These are phyloP conservation scores for Kalmusia sp. DNA, from an alignment of 2,329 filamentous ascomycete genomes.

Conservation along the genomic window DNA sequence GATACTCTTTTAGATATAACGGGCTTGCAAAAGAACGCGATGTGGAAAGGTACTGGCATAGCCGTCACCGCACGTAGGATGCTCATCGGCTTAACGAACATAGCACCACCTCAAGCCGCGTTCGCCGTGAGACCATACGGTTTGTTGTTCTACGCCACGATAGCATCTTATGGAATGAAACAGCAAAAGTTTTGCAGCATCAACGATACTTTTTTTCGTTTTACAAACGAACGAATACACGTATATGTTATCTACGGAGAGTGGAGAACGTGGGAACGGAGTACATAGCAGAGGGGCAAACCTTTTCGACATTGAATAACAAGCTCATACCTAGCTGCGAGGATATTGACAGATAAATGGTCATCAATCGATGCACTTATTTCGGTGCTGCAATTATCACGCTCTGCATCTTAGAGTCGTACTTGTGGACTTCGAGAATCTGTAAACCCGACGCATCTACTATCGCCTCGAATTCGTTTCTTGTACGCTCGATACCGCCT, in stretches of 20 bases:
- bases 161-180: not conserved
- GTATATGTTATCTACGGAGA: too few relatives aligned
- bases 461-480: slow-evolving; percentile 24
- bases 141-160: not conserved
- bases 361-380: slow-evolving; percentile 12
- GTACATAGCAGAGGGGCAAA: too few relatives aligned
- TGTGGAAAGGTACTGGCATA: not conserved
- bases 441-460: slow-evolving; percentile 32
- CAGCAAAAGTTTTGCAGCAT: not conserved
- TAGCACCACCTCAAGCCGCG: not conserved
- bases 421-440: slow-evolving; percentile 30
- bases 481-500: slow-evolving; percentile 34
- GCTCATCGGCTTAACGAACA: not conserved
- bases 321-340: too few relatives aligned
- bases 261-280: too few relatives aligned
- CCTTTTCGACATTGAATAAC: too few relatives aligned
- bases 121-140: not conserved
- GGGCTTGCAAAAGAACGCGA: not conserved
- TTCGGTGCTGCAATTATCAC: slow-evolving; percentile 31
- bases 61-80: not conserved
- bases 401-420: slow-evolving; percentile 32
- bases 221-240: too few relatives aligned
- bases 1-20: not conserved
- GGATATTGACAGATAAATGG: too few relatives aligned
- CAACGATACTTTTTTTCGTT: too few relatives aligned